Conservation (phyloP, 768 basidiomycete genomes). For the Baorangia bicolor region DNA sequence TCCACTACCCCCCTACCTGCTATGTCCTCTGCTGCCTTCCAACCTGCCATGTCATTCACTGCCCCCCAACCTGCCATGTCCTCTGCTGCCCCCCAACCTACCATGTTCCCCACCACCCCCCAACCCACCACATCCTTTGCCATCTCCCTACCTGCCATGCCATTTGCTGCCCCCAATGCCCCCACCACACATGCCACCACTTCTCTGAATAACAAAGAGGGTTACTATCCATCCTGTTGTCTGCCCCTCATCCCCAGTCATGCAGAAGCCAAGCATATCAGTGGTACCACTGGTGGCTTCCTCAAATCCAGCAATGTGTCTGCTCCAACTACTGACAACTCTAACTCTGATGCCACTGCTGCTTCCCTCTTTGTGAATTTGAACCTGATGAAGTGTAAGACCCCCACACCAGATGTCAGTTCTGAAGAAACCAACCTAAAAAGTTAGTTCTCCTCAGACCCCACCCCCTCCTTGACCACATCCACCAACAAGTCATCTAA, state of each 20-base stretch:
- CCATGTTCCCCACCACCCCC: no score
- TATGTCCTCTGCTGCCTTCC: no score
- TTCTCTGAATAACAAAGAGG: no score
- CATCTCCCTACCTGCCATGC: no score
- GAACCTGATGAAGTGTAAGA: background rate
- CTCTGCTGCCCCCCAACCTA: no score
- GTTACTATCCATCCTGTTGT: no score
- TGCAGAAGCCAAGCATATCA: no score
- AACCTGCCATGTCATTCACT: no score
- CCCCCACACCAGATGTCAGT: background rate
- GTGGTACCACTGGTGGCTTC: background rate
- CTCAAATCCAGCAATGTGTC: background rate
- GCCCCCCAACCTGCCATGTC: background rate
- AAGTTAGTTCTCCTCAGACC: background rate
- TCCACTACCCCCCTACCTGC: no score
- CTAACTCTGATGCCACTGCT: background rate
- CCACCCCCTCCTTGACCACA: background rate
- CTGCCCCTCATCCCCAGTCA: no score
- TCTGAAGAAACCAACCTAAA: background rate
- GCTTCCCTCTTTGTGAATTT: background rate
- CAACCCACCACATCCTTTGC: background rate
- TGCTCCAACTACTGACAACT: background rate
- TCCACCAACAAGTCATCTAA: background rate
- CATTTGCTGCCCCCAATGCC: no score
- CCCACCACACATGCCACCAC: no score